Evolutionary conservation across 805 yeast species (phyloP).

Genomic region (Tetrapisispora namnaoensis): DNA sequence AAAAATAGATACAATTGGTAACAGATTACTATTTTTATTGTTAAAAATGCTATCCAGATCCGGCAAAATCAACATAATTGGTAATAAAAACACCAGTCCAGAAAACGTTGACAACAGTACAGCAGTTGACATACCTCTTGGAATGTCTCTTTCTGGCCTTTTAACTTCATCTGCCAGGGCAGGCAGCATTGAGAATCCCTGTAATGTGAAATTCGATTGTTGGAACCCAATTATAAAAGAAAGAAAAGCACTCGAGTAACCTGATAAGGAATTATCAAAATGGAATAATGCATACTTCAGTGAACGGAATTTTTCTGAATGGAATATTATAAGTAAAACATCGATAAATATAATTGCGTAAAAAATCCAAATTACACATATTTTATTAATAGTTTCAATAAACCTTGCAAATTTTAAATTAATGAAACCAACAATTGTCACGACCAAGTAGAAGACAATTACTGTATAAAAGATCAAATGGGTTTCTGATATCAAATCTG

Average conservation of each 20-base stretch:
- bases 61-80: conserved; percentile 63
- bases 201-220: conserved; percentile 68
- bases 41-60: conserved; percentile 49
- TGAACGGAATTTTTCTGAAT: conserved; percentile 48
- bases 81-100: conserved; percentile 64
- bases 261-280: conserved; percentile 64
- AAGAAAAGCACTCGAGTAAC: conserved; percentile 54
- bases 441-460: conserved; percentile 44
- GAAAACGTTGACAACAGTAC: conserved; percentile 55
- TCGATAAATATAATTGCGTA: conserved; percentile 63
- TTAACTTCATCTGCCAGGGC: conserved; percentile 77
- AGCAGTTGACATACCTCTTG: conserved; percentile 60
- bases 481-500: conserved; percentile 41
- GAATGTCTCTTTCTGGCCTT: conserved; percentile 62
- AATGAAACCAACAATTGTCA: conserved; percentile 50
- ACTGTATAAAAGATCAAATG: conserved; percentile 45
- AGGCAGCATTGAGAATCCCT: conserved; percentile 75
- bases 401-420: conserved; percentile 51
- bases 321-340: conserved; percentile 45
- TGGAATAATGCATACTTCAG: conserved; percentile 49
- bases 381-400: conserved; percentile 53
- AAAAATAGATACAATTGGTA: conserved; percentile 74
- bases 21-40: conserved; percentile 39
- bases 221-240: conserved; percentile 73
- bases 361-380: conserved; percentile 68